Percentiles rank a stretch among this genome's conserved stretches.
These are phyloP conservation scores for Crithidia thermophila DNA, from an alignment of 208 protist species.

Conservation along the genomic window DNA sequence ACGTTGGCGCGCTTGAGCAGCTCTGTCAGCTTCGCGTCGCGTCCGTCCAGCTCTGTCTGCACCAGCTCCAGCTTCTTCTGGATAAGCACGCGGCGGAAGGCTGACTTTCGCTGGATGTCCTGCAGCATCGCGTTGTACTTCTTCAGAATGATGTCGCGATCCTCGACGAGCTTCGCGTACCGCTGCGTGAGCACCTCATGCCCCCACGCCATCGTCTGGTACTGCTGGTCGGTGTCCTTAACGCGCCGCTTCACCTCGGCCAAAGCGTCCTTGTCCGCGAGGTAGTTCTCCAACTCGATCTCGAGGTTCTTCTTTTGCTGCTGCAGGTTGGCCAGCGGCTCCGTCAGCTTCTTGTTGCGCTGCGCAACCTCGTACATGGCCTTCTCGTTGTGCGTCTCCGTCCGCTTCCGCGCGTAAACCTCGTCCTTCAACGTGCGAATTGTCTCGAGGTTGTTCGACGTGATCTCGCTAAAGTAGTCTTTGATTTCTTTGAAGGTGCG, in stretches of 20 bases:
- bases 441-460: constrained; percentile 98
- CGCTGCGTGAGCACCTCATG: constrained; percentile 96
- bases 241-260: constrained; percentile 77
- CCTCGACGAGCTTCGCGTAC: constrained; percentile 91
- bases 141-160: constrained; percentile 95
- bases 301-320: constrained; percentile 92
- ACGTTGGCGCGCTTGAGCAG: constrained; percentile 95
- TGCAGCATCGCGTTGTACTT: constrained; percentile 96
- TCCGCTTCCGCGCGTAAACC: constrained; percentile 94
- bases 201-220: constrained; percentile 94
- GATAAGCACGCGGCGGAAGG: constrained; percentile 95
- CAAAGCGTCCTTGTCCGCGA: constrained; percentile 89
- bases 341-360: constrained; percentile 96
- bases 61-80: constrained; percentile 96
- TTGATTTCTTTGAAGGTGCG: constrained; percentile 97
- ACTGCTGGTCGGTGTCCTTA: constrained; percentile 84
- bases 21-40: constrained; percentile 93
- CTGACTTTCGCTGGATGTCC: constrained; percentile 95
- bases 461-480: constrained; percentile 99
- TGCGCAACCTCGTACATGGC: constrained; percentile 98
- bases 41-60: constrained; percentile 91
- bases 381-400: constrained; percentile 96
- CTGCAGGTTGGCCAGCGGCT: constrained; percentile 94
- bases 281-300: constrained; percentile 91
- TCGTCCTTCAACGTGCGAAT: constrained; percentile 98